These are phyloP conservation scores for Saksenaea oblongispora DNA, from an alignment of 371 early-diverging fungal genomes.

Conservation along the genomic window DNA sequence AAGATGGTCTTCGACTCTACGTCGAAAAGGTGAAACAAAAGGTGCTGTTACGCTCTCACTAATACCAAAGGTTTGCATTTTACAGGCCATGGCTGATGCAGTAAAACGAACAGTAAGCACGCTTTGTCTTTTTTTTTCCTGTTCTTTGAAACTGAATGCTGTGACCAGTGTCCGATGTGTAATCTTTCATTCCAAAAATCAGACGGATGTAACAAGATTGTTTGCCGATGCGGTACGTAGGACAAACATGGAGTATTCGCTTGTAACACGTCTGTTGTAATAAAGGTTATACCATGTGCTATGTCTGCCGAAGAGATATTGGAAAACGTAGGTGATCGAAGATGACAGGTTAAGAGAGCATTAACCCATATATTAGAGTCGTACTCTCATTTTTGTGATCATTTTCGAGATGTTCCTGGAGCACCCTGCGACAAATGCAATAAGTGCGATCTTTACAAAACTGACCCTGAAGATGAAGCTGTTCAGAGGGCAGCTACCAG, in stretches of 20 bases:
- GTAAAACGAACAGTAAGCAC: constrained; percentile 64
- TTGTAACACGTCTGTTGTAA: background rate
- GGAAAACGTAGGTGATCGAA: constrained; percentile 13
- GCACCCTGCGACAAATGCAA: constrained; percentile 51
- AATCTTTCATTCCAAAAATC: constrained; percentile 60
- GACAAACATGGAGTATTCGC: too few species aligned
- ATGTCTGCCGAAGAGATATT: constrained; percentile 62
- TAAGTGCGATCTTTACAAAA: constrained; percentile 64
- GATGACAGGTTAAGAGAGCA: too few species aligned
- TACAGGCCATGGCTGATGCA: constrained; percentile 63
- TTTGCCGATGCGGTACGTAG: constrained; percentile 56
- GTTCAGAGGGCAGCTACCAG: constrained; percentile 45
- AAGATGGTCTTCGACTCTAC: constrained; percentile 59
- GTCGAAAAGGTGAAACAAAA: constrained; percentile 49
- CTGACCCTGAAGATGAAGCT: constrained; percentile 54
- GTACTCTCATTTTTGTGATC: constrained; percentile 67
- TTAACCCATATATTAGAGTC: constrained; percentile 53
- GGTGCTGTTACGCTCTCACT: background rate
- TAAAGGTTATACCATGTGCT: constrained; percentile 64
- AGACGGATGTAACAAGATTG: constrained; percentile 74
- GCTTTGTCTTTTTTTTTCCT: background rate
- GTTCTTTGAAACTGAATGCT: background rate
- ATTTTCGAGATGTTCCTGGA: constrained; percentile 60
- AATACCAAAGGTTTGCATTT: background rate
- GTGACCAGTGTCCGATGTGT: constrained; percentile 62